Conservation (phyloP, 768 basidiomycete genomes). For the Astraeus odoratus region DNA sequence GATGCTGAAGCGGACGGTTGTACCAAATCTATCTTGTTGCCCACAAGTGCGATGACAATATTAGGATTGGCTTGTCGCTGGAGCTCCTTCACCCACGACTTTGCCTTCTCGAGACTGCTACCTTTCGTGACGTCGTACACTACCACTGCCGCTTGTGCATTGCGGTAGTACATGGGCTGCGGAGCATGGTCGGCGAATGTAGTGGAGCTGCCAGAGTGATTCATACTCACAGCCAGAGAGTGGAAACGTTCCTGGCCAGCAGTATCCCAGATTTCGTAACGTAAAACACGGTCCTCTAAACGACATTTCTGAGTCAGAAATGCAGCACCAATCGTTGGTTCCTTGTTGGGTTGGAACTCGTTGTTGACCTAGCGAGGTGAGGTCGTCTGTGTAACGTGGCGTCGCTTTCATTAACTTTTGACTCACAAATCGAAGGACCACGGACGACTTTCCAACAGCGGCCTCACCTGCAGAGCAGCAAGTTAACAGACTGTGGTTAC, state of each 20-base stretch:
- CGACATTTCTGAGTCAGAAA: constrained; percentile 95
- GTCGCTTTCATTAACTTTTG: constrained; percentile 6
- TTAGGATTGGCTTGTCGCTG: constrained; percentile 99
- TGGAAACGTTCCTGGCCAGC: constrained; percentile 97
- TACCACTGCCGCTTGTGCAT: constrained; percentile 95
- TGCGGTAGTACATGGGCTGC: constrained; percentile 98
- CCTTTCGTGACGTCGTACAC: constrained; percentile 98
- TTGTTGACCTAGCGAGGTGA: constrained; percentile 64
- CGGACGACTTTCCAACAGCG: constrained; percentile 98
- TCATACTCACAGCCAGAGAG: constrained; percentile 74
- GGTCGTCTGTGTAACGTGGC: background rate
- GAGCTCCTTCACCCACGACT: constrained; percentile 99
- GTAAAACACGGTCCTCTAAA: constrained; percentile 86
- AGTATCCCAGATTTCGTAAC: constrained; percentile 98
- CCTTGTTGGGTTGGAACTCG: constrained; percentile 98
- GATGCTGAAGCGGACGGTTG: constrained; percentile 53
- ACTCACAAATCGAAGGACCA: constrained; percentile 92
- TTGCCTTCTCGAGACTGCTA: constrained; percentile 93
- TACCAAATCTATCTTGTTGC: constrained; percentile 94
- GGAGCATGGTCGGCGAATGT: constrained; percentile 5
- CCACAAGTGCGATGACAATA: constrained; percentile 96
- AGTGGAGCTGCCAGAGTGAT: constrained; percentile 3
- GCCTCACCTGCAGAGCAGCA: constrained; percentile 71
- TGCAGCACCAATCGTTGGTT: constrained; percentile 96
- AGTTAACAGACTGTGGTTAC: background rate